A percentile compares a stretch with the other conserved stretches of the same genome.
phyloP scores from a whole-genome alignment of 2,329 filamentous ascomycete genomes.

The Pseudogymnoascus sp. region DNA sequence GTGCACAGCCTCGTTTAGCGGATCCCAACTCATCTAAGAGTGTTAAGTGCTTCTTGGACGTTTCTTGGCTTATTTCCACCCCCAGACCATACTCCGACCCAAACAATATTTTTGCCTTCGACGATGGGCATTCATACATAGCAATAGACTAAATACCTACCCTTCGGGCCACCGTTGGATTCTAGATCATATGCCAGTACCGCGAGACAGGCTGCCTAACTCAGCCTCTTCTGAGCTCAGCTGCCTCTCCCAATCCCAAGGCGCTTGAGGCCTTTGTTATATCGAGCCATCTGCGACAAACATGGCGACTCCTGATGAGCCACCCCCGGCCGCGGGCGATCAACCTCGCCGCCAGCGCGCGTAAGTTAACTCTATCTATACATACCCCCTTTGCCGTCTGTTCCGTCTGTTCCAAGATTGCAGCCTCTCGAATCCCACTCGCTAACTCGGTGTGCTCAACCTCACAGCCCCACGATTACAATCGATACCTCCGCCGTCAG shows the following conservation, averaged over 20 bases:
- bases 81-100: not conserved
- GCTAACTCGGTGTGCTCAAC: slow-evolving; percentile 15
- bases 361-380: slow-evolving; percentile 19
- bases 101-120: not conserved
- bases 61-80: not conserved
- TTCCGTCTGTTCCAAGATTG: not conserved
- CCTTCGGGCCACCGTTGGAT: not conserved
- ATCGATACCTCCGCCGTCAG: slow-evolving; percentile 47
- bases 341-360: slow-evolving; percentile 25
- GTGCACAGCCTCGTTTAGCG: not conserved
- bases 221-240: not conserved
- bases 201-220: not conserved
- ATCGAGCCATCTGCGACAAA: not conserved
- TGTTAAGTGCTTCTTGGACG: not conserved
- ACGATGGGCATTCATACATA: not conserved
- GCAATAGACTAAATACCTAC: not conserved
- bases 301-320: slow-evolving; percentile 1
- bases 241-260: not conserved
- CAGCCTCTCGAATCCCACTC: slow-evolving; percentile 11
- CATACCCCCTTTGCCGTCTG: not conserved
- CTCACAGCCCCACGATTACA: slow-evolving; percentile 41
- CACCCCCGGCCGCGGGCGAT: not conserved
- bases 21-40: not conserved
- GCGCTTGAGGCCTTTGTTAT: not conserved
- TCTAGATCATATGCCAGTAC: slow-evolving; percentile 1